A percentile compares a stretch with the other conserved stretches of the same genome.
phyloP scores from a whole-genome alignment of 2,329 filamentous ascomycete genomes.

The Hypoxylon sp. region DNA sequence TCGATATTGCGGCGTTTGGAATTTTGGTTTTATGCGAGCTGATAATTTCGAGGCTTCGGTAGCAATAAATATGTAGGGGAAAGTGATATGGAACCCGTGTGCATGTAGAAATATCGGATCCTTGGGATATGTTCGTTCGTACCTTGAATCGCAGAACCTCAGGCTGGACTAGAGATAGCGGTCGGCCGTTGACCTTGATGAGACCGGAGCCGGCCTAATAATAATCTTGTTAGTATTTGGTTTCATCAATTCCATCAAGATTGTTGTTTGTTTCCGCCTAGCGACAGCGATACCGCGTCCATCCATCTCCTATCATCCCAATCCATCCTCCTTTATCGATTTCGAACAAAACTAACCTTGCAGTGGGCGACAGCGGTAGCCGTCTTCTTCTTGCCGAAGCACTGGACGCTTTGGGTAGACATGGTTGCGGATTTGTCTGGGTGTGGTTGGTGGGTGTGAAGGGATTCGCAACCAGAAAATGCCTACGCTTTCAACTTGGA shows the following conservation, averaged over 20 bases:
- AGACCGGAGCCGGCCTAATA: conserved; percentile 71
- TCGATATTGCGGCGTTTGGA: not conserved
- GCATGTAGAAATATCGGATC: conserved; percentile 30
- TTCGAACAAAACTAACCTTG: conserved; percentile 75
- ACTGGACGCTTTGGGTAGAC: conserved; percentile 90
- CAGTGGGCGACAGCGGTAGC: conserved; percentile 92
- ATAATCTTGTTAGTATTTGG: conserved; percentile 39
- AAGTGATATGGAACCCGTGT: conserved; percentile 5
- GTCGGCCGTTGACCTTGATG: conserved; percentile 98
- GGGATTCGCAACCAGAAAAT: conserved; percentile 49
- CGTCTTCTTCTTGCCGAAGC: conserved; percentile 99
- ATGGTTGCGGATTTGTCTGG: conserved; percentile 68
- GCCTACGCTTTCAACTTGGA: conserved; percentile 35
- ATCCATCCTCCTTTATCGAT: not conserved
- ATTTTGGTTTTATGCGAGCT: conserved; percentile 2
- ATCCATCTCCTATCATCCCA: conserved; percentile 6
- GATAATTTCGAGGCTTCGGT: not conserved
- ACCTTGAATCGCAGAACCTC: conserved; percentile 98
- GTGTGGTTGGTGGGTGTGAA: conserved; percentile 44
- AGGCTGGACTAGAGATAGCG: conserved; percentile 92
- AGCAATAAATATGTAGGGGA: not conserved
- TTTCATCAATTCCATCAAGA: conserved; percentile 24
- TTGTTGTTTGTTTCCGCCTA: conserved; percentile 3
- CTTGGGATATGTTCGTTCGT: conserved; percentile 56
- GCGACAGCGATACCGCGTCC: conserved; percentile 9